phyloP scores from a whole-genome alignment of 1,284 basidiomycete genomes.

The Ganoderma sinense region DNA sequence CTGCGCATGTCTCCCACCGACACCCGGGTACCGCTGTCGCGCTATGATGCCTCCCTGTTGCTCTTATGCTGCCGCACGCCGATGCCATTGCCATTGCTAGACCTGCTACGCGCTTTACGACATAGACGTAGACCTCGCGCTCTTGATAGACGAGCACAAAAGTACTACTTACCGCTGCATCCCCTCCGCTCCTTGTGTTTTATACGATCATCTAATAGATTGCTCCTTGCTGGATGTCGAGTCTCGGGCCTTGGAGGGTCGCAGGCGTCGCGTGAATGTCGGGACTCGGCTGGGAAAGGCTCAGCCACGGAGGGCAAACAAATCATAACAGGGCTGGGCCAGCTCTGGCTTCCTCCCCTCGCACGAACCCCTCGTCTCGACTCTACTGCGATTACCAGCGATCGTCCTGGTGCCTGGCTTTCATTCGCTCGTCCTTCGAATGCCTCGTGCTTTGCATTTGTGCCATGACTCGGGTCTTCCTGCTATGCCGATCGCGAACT shows the following conservation, averaged over 20 bases:
- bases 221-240: constrained; percentile 1
- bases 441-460: too few species aligned
- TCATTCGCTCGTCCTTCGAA: too few species aligned
- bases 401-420: too few species aligned
- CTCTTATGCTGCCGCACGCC: constrained; percentile 8
- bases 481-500: too few species aligned
- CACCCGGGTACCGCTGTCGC: background rate
- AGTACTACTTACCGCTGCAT: constrained; percentile 15
- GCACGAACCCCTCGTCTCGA: too few species aligned
- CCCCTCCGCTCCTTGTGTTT: constrained; percentile 26
- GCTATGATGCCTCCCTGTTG: background rate
- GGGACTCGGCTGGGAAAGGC: background rate
- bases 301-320: background rate
- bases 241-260: too few species aligned
- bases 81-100: constrained; percentile 2
- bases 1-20: background rate
- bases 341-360: too few species aligned
- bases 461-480: too few species aligned
- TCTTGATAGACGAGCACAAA: constrained; percentile 18
- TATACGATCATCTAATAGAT: constrained; percentile 19
- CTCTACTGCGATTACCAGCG: too few species aligned
- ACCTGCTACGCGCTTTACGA: constrained; percentile 15
- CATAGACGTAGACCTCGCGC: constrained; percentile 18
- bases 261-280: too few species aligned
- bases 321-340: background rate